Evolutionary conservation across 148 eudicot genomes (phyloP).

Genomic region (Beta vulgaris): DNA sequence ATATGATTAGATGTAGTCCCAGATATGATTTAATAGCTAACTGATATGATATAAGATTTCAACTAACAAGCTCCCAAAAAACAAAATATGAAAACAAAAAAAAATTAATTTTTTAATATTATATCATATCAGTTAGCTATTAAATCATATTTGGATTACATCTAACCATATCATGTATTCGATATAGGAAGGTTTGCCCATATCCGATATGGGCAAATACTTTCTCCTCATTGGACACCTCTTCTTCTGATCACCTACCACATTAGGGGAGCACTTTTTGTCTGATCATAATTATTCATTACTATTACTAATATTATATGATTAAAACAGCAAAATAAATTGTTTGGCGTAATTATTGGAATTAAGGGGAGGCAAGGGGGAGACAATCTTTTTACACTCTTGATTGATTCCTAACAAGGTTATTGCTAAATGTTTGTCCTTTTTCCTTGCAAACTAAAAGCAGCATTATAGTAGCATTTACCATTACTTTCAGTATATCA

Average conservation of each 20-base stretch:
- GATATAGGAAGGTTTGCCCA: too few species aligned
- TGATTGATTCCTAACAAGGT: constrained; percentile 2
- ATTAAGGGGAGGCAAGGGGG: constrained; percentile 6
- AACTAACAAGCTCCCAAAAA: too few species aligned
- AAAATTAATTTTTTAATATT: too few species aligned
- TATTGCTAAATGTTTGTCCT: constrained; percentile 8
- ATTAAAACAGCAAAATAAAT: not conserved
- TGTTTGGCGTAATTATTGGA: not conserved
- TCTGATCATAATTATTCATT: not conserved
- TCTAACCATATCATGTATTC: too few species aligned
- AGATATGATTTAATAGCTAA: too few species aligned
- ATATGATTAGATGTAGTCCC: too few species aligned
- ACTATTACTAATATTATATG: not conserved
- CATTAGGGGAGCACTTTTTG: constrained; percentile 5
- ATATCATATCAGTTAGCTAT: too few species aligned
- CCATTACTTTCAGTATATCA: not conserved
- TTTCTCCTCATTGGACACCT: not conserved
- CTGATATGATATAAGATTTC: too few species aligned
- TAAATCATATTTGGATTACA: too few species aligned
- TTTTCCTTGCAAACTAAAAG: not conserved
- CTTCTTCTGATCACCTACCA: constrained; percentile 5
- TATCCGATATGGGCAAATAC: too few species aligned
- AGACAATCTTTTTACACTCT: not conserved
- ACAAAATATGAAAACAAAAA: too few species aligned
- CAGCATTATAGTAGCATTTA: constrained; percentile 11